Evolutionary conservation across 768 basidiomycete species (phyloP), one percentile per base, ranked within the genome.

Genomic region (Auricularia auricula-judae): DNA sequence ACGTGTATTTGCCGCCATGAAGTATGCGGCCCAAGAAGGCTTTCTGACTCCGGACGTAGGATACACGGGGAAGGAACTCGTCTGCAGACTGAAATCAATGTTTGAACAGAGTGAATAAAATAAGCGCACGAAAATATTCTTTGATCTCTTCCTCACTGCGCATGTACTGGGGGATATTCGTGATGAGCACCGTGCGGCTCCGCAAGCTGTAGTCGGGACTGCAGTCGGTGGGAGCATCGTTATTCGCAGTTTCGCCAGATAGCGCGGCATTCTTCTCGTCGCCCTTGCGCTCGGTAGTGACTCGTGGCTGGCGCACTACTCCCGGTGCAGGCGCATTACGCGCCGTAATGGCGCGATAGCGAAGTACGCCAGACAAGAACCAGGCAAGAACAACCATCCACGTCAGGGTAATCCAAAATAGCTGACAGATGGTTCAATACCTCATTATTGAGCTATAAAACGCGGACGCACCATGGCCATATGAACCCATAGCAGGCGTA

Each of bases 351-450:
- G 56, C 56, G 23, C 56, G 56, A 14, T n/a, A 33, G 12, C 23
- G 56, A 5, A 59, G 56, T 10, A 59, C 56, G 56, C 56, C 56
- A 7, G 29, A 14, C 21, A 59, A 34, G 29, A 59, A 59, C 56
- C 56, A 59, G 5, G 23, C 56, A 29, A 59, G 56, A 4, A 34
- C 23, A 7, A 18, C 23, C 29, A 59, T 59, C 56, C 56, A 59
- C 23, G 56, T 59, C 29, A 35, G 14, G 56, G 56, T 59, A 59
- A 59, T 59, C 56, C 56, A 59, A 35, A 59, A 59, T 59, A 59
- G 23, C 56, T 59, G 56, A 7, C 29, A n/a, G 29, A 29, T 12
- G 29, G 11, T 35, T 59, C 16, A 29, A 18, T 51, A 1, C 18
- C 5, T 33, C 56, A 59, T 23, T 10, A 34, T 29, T 29, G 29